Conservation (phyloP, 768 basidiomycete species). For the Mycena rosella region DNA sequence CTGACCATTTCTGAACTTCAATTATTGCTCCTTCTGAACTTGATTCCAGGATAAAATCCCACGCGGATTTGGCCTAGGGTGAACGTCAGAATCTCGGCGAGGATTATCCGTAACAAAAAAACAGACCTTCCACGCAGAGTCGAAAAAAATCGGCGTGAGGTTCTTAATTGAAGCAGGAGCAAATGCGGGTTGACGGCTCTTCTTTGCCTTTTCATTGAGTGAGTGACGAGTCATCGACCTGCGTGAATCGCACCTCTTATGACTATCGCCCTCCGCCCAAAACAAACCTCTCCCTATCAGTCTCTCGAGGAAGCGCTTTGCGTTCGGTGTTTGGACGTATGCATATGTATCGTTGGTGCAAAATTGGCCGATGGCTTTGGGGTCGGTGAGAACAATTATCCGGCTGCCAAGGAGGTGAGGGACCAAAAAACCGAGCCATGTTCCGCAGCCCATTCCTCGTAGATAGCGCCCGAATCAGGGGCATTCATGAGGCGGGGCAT, state of each 20-base stretch:
- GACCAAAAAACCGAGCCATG: slow-evolving; percentile 62
- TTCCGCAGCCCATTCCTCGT: slow-evolving; percentile 60
- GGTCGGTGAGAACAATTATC: slow-evolving; percentile 57
- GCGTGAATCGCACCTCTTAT: slow-evolving; percentile 41
- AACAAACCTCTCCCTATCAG: slow-evolving; percentile 47
- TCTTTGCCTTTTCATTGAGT: slow-evolving; percentile 6
- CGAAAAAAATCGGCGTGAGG: slow-evolving; percentile 20
- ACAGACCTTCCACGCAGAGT: slow-evolving; percentile 24
- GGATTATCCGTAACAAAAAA: too few species aligned
- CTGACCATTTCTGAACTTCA: slow-evolving; percentile 22
- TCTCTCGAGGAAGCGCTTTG: slow-evolving; percentile 37
- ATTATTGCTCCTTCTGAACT: slow-evolving; percentile 2
- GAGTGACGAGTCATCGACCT: not conserved
- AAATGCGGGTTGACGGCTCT: slow-evolving; percentile 14
- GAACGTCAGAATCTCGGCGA: not conserved
- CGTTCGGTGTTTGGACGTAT: slow-evolving; percentile 52
- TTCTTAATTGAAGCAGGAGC: slow-evolving; percentile 11
- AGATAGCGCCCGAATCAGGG: slow-evolving; percentile 48
- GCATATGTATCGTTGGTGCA: slow-evolving; percentile 62
- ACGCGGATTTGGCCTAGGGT: slow-evolving; percentile 19
- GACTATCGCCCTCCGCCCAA: slow-evolving; percentile 50
- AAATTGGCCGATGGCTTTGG: slow-evolving; percentile 63
- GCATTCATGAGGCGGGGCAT: slow-evolving; percentile 44
- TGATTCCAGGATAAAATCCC: slow-evolving; percentile 22
- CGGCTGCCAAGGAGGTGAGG: slow-evolving; percentile 51